These are phyloP conservation scores for Hirschioporus abietinus DNA, from an alignment of 768 basidiomycete species.

Conservation along the genomic window DNA sequence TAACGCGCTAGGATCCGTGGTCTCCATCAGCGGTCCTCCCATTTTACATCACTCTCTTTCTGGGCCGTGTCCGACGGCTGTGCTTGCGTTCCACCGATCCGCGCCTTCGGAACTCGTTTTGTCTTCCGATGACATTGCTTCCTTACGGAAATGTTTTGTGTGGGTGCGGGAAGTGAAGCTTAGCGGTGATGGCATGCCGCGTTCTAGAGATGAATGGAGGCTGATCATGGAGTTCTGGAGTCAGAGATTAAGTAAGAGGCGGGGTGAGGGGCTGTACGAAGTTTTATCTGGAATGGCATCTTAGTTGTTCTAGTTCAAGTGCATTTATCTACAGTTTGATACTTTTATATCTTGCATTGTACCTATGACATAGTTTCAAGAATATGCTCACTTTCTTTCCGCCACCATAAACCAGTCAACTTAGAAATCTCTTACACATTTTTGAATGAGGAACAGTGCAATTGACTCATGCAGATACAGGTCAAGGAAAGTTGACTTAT, in stretches of 20 bases:
- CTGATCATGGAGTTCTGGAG: conserved; percentile 89
- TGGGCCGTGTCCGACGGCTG: conserved; percentile 48
- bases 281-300: conserved; percentile 41
- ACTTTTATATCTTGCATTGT: neutral
- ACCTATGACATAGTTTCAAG: too few relatives aligned
- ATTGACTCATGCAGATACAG: neutral
- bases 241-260: conserved; percentile 50
- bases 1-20: conserved; percentile 56
- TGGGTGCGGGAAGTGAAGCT: conserved; percentile 45
- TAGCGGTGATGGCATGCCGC: conserved; percentile 53
- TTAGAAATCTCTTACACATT: too few relatives aligned
- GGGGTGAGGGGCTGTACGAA: conserved; percentile 58
- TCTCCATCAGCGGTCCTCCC: conserved; percentile 66
- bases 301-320: neutral
- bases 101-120: conserved; percentile 41
- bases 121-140: conserved; percentile 37
- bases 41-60: conserved; percentile 70
- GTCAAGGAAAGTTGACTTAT: neutral
- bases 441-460: too few relatives aligned
- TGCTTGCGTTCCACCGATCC: conserved; percentile 54
- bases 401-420: too few relatives aligned
- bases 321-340: neutral
- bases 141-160: conserved; percentile 58
- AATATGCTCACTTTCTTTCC: too few relatives aligned
- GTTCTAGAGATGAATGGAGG: conserved; percentile 72